Evolutionary conservation across 2,329 filamentous ascomycete species (phyloP), one percentile per base, ranked within the genome.

Genomic region (Coniochaeta sp.): DNA sequence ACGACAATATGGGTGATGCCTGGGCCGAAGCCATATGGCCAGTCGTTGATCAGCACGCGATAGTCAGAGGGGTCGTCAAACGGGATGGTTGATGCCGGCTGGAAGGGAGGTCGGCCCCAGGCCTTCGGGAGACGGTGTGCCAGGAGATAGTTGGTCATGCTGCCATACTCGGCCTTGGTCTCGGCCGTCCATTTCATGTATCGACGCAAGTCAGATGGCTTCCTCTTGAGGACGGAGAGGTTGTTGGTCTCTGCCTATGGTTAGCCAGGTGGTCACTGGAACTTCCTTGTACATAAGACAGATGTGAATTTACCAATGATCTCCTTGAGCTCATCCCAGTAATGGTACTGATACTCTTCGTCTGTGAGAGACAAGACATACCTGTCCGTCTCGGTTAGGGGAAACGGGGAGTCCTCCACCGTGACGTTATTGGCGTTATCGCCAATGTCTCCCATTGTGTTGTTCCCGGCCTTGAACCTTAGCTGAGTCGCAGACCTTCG

Each of bases 41-140:
- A 97, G 74, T 96, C 91, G 62, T 97, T 96, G 64, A 83, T 75
- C 42, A 96, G 73, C 49, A 95, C 86, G 55, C 82, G 83, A 65
- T 78, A 85, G 66, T 85, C 82, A 30, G 74, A 75, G 4, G 73
- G 63, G 40, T 79, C 69, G 22, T 71, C 65, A 56, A 85, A 82
- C 9, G 81, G 81, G 24, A 71, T 60, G 3, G 61, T 55, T 6
- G 78, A 82, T 46, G 63, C 66, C 4, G 76, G 75, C 12, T 66
- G 71, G 63, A 83, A 85, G 4, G 81, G 81, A 14, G 78, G 77
- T 27, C 63, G 56, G 1, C 79, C 79, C 91, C 91, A 96, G 50
- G 67, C 61, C 52, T 71, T 68, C 27, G 81, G 79, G 54, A 96
- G 73, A 33, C 90, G 79, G 67, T 94, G 77, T 51, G 77, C 74